Percentiles rank a stretch among this genome's conserved stretches.
These are phyloP conservation scores for Hansenula anomala DNA, from an alignment of 1,139 yeast species.

Conservation along the genomic window DNA sequence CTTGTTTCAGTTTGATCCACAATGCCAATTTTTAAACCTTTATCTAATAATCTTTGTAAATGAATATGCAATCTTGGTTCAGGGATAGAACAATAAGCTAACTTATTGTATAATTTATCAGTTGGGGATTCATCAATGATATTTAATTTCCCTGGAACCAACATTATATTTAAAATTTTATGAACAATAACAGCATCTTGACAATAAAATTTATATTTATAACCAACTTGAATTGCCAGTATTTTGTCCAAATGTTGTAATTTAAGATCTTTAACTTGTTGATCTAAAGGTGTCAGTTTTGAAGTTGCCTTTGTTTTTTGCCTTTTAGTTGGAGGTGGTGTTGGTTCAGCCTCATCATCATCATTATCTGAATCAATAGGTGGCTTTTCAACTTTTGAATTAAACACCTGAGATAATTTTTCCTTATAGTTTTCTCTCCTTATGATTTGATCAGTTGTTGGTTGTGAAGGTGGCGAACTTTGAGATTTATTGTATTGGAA, in stretches of 20 bases:
- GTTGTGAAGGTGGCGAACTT: background rate
- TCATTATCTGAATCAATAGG: conserved; percentile 4
- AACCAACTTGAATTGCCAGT: conserved; percentile 83
- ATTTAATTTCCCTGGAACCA: conserved; percentile 59
- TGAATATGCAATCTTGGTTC: conserved; percentile 69
- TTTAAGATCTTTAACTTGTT: conserved; percentile 68
- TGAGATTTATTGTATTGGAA: background rate
- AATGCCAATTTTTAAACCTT: conserved; percentile 76
- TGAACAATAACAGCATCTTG: conserved; percentile 75
- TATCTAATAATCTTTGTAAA: conserved; percentile 57
- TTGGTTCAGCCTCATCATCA: conserved; percentile 3
- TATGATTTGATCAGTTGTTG: conserved; percentile 1
- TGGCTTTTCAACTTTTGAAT: background rate
- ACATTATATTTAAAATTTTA: conserved; percentile 60
- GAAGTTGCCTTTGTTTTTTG: conserved; percentile 7
- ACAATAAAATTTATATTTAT: conserved; percentile 83
- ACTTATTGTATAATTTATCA: conserved; percentile 46
- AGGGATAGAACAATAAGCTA: conserved; percentile 86
- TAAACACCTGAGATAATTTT: conserved; percentile 6
- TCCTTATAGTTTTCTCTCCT: conserved; percentile 3
- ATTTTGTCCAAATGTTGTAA: conserved; percentile 56
- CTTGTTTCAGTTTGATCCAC: conserved; percentile 85
- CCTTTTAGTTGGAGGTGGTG: conserved; percentile 8
- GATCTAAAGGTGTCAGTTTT: conserved; percentile 71
- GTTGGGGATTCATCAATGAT: conserved; percentile 38